phyloP scores from a whole-genome alignment of 179 eudicot species.

The Silene noctiflora region DNA sequence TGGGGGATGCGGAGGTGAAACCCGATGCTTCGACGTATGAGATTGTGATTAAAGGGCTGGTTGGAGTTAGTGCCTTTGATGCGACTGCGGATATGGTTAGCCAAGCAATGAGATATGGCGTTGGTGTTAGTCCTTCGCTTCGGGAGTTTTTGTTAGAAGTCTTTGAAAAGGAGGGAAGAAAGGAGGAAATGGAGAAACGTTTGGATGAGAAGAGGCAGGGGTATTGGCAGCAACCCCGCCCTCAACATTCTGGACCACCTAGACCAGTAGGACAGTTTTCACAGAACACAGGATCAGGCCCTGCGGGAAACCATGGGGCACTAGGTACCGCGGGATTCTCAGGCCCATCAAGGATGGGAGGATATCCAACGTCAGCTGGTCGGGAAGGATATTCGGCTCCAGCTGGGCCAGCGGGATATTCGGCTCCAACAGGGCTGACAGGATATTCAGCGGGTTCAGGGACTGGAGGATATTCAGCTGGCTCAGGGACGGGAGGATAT shows the following conservation, averaged over 20 bases:
- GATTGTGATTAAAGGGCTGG: constrained; percentile 69
- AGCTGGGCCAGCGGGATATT: background rate
- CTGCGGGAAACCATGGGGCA: constrained; percentile 12
- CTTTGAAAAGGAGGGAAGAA: constrained; percentile 52
- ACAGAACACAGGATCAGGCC: constrained; percentile 17
- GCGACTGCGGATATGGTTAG: constrained; percentile 32
- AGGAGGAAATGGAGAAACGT: constrained; percentile 47
- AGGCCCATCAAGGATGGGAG: background rate
- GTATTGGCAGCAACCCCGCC: constrained; percentile 27
- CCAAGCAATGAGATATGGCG: constrained; percentile 50
- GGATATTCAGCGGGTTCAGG: background rate
- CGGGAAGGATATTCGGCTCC: background rate
- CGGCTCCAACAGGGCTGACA: background rate
- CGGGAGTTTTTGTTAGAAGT: constrained; percentile 47
- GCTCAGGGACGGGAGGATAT: background rate
- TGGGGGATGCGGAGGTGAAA: constrained; percentile 77
- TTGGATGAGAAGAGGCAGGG: constrained; percentile 37
- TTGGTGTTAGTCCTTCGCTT: constrained; percentile 49
- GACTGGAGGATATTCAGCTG: background rate
- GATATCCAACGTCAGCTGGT: background rate
- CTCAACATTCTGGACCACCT: constrained; percentile 18
- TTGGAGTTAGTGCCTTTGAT: constrained; percentile 44
- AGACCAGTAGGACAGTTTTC: constrained; percentile 11
- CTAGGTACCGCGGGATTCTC: background rate
- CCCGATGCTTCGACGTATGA: constrained; percentile 72